phyloP scores from a whole-genome alignment of 208 protist genomes.

The Vickermania spadyakhi region DNA sequence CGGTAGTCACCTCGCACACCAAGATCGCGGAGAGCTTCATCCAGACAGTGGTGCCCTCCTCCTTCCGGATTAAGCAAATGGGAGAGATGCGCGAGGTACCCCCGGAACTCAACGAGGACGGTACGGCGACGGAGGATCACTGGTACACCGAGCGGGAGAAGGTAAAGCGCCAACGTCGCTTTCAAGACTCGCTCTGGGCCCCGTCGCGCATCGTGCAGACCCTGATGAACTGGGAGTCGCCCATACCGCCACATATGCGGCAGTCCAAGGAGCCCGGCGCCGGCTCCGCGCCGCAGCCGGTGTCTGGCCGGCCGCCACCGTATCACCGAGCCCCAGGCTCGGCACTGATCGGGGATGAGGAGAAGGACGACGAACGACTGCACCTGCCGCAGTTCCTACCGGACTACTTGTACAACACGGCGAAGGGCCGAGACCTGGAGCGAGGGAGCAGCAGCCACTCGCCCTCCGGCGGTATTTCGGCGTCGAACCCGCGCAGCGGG shows the following conservation, averaged over 20 bases:
- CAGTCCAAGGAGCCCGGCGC: neutral
- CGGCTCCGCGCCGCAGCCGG: neutral
- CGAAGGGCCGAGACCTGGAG: neutral
- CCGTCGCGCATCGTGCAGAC: conserved; percentile 67
- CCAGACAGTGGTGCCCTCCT: neutral
- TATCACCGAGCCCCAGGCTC: neutral
- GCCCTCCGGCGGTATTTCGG: neutral
- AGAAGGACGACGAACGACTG: neutral
- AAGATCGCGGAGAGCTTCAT: conserved; percentile 8
- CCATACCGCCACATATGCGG: neutral
- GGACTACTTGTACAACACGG: neutral
- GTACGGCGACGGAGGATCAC: conserved; percentile 8
- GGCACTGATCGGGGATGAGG: neutral
- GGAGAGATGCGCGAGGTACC: neutral
- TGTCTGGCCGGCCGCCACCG: neutral
- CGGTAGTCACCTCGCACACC: conserved; percentile 1
- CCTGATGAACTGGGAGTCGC: conserved; percentile 58
- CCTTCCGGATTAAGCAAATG: neutral
- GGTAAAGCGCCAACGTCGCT: conserved; percentile 23
- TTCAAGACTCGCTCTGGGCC: conserved; percentile 37
- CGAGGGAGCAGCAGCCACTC: neutral
- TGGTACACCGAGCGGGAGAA: conserved; percentile 42
- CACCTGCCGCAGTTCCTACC: conserved; percentile 3
- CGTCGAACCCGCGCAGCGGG: neutral
- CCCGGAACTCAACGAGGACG: neutral